Percentiles rank a stretch among this genome's conserved stretches.
Evolutionary conservation across 495 filamentous ascomycete species (phyloP).

Genomic region (Aspergillus affinis): DNA sequence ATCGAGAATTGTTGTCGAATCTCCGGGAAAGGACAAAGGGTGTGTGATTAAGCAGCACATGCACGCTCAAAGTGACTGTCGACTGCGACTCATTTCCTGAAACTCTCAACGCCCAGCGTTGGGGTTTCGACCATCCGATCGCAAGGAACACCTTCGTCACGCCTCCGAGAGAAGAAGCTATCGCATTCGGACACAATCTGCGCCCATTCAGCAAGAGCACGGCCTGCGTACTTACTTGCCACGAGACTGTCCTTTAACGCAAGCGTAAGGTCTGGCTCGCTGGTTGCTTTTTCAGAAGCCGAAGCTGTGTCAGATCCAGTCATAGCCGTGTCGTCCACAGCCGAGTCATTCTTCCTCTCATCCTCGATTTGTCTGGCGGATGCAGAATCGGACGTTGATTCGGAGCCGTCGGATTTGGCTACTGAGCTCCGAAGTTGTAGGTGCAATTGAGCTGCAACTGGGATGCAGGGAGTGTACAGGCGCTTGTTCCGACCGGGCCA

Average conservation of each 20-base stretch:
- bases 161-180: constrained; percentile 84
- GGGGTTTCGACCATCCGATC: constrained; percentile 84
- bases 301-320: constrained; percentile 16
- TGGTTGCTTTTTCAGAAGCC: constrained; percentile 9
- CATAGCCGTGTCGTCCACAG: constrained; percentile 12
- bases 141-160: constrained; percentile 77
- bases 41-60: not conserved
- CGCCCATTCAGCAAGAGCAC: constrained; percentile 90
- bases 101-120: constrained; percentile 78
- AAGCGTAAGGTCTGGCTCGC: constrained; percentile 11
- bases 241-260: constrained; percentile 30
- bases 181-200: constrained; percentile 84
- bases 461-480: constrained; percentile 73
- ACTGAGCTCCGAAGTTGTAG: constrained; percentile 37
- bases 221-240: constrained; percentile 72
- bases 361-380: constrained; percentile 16
- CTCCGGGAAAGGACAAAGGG: not conserved
- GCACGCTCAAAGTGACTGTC: not conserved
- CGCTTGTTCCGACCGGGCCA: constrained; percentile 55
- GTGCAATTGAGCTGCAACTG: constrained; percentile 60
- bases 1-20: not conserved
- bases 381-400: constrained; percentile 27
- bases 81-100: constrained; percentile 50
- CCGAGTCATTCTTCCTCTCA: constrained; percentile 1
- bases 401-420: constrained; percentile 25